Evolutionary conservation across 2,329 filamentous ascomycete genomes (phyloP).

Genomic region (Pleochaeta shiraiana): DNA sequence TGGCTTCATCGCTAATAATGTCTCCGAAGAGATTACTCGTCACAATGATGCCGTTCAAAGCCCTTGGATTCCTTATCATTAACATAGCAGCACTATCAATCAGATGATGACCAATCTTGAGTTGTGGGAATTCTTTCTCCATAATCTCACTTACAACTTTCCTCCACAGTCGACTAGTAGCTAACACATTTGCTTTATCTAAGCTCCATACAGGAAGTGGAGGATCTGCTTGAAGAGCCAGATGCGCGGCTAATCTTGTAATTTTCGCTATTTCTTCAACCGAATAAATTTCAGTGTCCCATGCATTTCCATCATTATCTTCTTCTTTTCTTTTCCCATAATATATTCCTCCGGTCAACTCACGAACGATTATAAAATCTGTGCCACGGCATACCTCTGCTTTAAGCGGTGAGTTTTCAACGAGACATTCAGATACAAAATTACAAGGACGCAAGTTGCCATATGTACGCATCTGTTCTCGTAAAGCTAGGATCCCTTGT

Average conservation of each 20-base stretch:
- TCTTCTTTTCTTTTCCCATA: slow-evolving; percentile 76
- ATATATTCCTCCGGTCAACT: slow-evolving; percentile 85
- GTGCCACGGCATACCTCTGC: slow-evolving; percentile 65
- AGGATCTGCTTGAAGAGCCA: slow-evolving; percentile 57
- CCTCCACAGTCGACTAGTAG: slow-evolving; percentile 74
- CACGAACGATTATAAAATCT: slow-evolving; percentile 82
- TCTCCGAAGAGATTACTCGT: slow-evolving; percentile 93
- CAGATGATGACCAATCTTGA: slow-evolving; percentile 69
- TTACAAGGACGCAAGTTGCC: slow-evolving; percentile 92
- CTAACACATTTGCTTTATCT: slow-evolving; percentile 94
- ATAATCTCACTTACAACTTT: slow-evolving; percentile 72
- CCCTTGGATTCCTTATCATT: slow-evolving; percentile 81
- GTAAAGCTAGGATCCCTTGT: slow-evolving; percentile 73
- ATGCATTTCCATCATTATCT: slow-evolving; percentile 50
- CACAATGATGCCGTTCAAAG: slow-evolving; percentile 75
- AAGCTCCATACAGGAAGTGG: slow-evolving; percentile 64
- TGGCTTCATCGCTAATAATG: slow-evolving; percentile 89
- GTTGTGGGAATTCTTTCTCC: slow-evolving; percentile 68
- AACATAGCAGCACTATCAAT: slow-evolving; percentile 97
- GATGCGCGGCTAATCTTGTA: slow-evolving; percentile 55
- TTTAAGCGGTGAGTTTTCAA: slow-evolving; percentile 73
- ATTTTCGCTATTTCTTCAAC: slow-evolving; percentile 74
- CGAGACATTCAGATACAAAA: slow-evolving; percentile 73
- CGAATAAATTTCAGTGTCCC: slow-evolving; percentile 76
- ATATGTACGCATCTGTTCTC: slow-evolving; percentile 85